Base-by-base conservation (phyloP, 306 rosid genomes). In the Trichosanthes truncata region DNA sequence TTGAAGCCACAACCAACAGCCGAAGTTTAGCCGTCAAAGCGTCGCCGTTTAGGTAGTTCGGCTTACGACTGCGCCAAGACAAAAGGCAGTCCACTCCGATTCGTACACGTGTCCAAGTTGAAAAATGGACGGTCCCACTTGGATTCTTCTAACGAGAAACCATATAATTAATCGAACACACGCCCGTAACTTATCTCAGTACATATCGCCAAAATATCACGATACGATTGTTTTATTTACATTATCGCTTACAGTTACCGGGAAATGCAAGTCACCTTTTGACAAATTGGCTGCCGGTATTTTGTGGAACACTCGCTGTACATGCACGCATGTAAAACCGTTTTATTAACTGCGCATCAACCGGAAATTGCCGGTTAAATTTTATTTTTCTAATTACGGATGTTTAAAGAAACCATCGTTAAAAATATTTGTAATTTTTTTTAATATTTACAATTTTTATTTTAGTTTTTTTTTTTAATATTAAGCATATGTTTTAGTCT, bases 341-440 rank as follows among this genome's bases (percentile, higher is more conserved):
- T 81, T 85, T 77, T 33, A 81, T 80, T 78, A 74, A 86, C 40
- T 36, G 86, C 97, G 84, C 78, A 80, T 90, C 83, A 87, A 89
- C 92, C 80, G 92, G 89, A 76, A 46, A 80, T 84, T 89, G 91
- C 91, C 88, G 89, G 93, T 89, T 81, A 79, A 82, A 3, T 36
- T 48, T 51, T 7, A 10, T 36, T 36, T 36, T 36, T 36, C 40
- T 36, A 4, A 5, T 36, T 36, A 36, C 6, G 6, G 6, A 36
- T 36, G 33, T 36, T 36, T 36, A 36, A 36, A 36, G 40, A 29
- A 29, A 29, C 33, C 33, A 1, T 29, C 2, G 33, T 29, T 29
- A 29, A 29, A 29, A 29, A 29, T 29, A 29, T 29, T 29, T 29
- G 1, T 29, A 29, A 29, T 29, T 29, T 29, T 29, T 29, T 29